Conservation (phyloP, 108 stramenopile species). For the Cylindrotheca fusiformis region DNA sequence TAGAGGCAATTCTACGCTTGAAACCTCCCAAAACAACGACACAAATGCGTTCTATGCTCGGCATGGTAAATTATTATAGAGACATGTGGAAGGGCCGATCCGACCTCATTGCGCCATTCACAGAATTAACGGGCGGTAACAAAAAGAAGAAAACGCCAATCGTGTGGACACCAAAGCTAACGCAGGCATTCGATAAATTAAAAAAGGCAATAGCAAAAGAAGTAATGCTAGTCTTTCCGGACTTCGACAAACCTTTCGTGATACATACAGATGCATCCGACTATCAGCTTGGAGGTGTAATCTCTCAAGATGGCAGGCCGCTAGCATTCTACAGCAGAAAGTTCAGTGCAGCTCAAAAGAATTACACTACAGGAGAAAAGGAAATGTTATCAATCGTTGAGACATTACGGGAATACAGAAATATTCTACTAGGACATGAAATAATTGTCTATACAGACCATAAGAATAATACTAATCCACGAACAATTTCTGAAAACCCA, state of each 20-base stretch:
- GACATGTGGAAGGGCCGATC: slow-evolving; percentile 32
- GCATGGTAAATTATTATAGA: slow-evolving; percentile 47
- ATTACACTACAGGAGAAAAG: slow-evolving; percentile 38
- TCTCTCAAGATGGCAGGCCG: slow-evolving; percentile 38
- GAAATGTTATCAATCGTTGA: slow-evolving; percentile 38
- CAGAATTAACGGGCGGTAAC: slow-evolving; percentile 17
- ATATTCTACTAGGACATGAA: slow-evolving; percentile 23
- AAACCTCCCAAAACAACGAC: slow-evolving; percentile 16
- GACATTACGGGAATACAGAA: slow-evolving; percentile 27
- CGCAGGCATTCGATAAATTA: slow-evolving; percentile 12
- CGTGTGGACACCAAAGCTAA: slow-evolving; percentile 1
- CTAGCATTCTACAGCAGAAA: slow-evolving; percentile 40
- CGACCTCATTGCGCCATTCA: slow-evolving; percentile 35
- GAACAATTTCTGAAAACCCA: background rate
- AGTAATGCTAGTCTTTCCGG: slow-evolving; percentile 25
- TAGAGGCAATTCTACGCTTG: slow-evolving; percentile 36
- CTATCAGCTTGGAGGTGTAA: slow-evolving; percentile 39
- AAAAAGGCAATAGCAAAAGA: slow-evolving; percentile 13
- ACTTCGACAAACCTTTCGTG: slow-evolving; percentile 32
- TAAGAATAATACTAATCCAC: slow-evolving; percentile 1
- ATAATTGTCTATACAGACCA: slow-evolving; percentile 14
- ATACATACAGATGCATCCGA: slow-evolving; percentile 46
- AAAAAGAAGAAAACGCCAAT: background rate
- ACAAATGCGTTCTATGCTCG: slow-evolving; percentile 41
- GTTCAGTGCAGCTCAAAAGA: slow-evolving; percentile 30